A percentile compares a stretch with the other conserved stretches of the same genome.
phyloP scores from a whole-genome alignment of 176 grass and related monocot species.

The Microstegium vimineum region DNA sequence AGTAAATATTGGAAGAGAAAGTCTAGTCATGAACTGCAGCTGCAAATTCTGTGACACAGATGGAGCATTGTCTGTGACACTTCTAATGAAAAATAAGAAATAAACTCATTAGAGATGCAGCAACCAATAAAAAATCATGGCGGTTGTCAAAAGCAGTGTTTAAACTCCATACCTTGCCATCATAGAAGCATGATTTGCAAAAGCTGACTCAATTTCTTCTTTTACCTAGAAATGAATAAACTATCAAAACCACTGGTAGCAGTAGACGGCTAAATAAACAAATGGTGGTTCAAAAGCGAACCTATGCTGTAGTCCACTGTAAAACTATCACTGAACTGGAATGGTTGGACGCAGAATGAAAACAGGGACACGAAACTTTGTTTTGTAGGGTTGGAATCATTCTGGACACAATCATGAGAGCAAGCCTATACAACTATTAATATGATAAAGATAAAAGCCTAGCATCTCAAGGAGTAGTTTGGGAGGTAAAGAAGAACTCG shows the following conservation, averaged over 20 bases:
- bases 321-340: conserved; percentile 1
- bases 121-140: neutral
- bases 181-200: conserved; percentile 65
- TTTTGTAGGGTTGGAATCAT: neutral
- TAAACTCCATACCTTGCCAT: conserved; percentile 46
- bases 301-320: neutral
- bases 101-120: conserved; percentile 21
- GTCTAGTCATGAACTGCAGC: conserved; percentile 75
- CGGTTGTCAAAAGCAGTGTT: conserved; percentile 1
- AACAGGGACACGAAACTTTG: neutral
- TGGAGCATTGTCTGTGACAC: conserved; percentile 39
- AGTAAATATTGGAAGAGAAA: conserved; percentile 96
- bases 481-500: neutral
- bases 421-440: neutral
- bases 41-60: conserved; percentile 50
- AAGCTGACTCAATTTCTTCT: conserved; percentile 86
- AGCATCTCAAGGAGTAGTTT: neutral
- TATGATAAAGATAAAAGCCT: neutral
- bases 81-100: conserved; percentile 50
- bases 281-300: neutral
- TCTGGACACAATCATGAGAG: neutral
- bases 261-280: neutral
- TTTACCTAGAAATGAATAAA: conserved; percentile 63
- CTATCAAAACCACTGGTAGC: neutral
- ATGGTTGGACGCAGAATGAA: neutral